These are phyloP conservation scores for Sarocladiaceae sp. DNA, from an alignment of 2,329 filamentous ascomycete genomes.

Conservation along the genomic window DNA sequence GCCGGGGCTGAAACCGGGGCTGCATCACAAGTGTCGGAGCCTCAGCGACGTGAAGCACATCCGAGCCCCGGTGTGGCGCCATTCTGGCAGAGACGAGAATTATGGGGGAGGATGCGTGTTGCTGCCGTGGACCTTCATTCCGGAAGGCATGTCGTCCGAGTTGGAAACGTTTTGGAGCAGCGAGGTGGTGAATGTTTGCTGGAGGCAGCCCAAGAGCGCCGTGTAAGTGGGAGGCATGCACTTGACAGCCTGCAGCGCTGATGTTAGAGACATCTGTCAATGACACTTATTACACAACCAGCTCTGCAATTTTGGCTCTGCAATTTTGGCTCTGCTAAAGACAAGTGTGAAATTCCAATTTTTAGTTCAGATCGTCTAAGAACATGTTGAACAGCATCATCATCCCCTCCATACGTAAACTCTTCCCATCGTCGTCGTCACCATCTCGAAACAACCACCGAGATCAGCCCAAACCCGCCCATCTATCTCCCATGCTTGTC, in stretches of 20 bases:
- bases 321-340: no score
- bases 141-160: constrained; percentile 5
- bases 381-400: no score
- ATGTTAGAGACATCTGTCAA: no score
- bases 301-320: no score
- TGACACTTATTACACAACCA: no score
- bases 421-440: neutral
- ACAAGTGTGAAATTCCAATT: no score
- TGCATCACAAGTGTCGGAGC: constrained; percentile 27
- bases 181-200: no score
- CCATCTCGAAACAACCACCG: constrained; percentile 7
- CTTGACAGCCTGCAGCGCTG: no score
- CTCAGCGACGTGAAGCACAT: constrained; percentile 21
- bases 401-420: neutral
- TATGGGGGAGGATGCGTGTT: no score
- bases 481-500: neutral
- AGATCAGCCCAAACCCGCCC: constrained; percentile 3
- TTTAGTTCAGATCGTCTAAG: no score
- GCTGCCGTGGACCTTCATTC: constrained; percentile 1
- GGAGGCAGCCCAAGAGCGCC: neutral
- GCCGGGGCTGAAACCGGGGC: constrained; percentile 22
- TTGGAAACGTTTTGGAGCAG: neutral
- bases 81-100: constrained; percentile 4
- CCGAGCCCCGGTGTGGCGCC: constrained; percentile 9
- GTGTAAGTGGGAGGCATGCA: no score